Evolutionary conservation across 2,329 filamentous ascomycete genomes (phyloP).

Genomic region (Exophiala spinifera): DNA sequence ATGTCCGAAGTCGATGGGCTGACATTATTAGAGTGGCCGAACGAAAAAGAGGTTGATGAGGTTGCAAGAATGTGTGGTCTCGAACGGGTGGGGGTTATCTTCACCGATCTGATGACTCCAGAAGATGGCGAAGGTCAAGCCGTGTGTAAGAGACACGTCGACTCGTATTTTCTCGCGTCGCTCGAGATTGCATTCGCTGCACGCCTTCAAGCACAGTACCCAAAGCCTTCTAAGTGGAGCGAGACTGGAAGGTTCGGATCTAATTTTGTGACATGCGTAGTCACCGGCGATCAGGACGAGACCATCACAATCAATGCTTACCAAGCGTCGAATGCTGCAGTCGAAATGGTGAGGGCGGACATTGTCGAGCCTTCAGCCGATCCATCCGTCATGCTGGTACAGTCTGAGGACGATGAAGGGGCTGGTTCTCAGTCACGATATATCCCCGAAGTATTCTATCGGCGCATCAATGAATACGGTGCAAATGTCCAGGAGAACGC

Average conservation of each 20-base stretch:
- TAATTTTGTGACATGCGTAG: conserved; percentile 92
- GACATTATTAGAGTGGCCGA: conserved; percentile 78
- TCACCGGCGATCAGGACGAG: conserved; percentile 87
- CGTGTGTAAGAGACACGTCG: conserved; percentile 89
- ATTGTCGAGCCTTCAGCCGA: conserved; percentile 94
- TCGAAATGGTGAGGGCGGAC: conserved; percentile 94
- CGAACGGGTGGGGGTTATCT: conserved; percentile 87
- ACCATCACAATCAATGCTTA: conserved; percentile 88
- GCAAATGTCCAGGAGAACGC: conserved; percentile 96
- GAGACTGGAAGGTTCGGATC: conserved; percentile 91
- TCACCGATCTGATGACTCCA: conserved; percentile 84
- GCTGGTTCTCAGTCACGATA: conserved; percentile 71
- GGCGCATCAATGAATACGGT: conserved; percentile 92
- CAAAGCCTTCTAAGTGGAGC: conserved; percentile 93
- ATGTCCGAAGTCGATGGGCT: conserved; percentile 84
- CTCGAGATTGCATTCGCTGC: conserved; percentile 88
- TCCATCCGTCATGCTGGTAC: conserved; percentile 89
- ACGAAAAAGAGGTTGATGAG: conserved; percentile 76
- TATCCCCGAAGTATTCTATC: conserved; percentile 96
- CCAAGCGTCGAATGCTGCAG: conserved; percentile 90
- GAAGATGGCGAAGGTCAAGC: conserved; percentile 80
- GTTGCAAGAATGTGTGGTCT: conserved; percentile 80
- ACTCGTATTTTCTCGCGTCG: conserved; percentile 91
- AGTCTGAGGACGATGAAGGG: conserved; percentile 79
- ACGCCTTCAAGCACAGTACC: conserved; percentile 80